Evolutionary conservation across 495 filamentous ascomycete species (phyloP), one percentile per base, ranked within the genome.

Genomic region (Lophiostoma macrostomum): DNA sequence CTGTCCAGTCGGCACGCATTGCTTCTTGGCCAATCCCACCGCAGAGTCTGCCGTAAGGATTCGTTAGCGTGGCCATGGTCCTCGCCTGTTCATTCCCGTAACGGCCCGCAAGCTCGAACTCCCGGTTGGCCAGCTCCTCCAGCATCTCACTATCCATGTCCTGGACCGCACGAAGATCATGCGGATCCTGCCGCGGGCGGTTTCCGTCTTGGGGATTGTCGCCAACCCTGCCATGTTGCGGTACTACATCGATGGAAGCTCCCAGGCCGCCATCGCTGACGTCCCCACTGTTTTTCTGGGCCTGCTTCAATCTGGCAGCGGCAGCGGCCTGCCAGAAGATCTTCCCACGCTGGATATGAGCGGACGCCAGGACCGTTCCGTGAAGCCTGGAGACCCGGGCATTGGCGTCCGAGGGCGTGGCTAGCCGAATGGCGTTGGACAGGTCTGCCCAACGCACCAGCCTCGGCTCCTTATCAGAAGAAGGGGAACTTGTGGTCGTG

Each of bases 31-130:
- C 35, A 38, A 38, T 38, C 35, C 35, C 35, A 8, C 35, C 35
- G 16, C 35, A 38, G 16, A 38, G 35, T 18, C 16, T 38, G 35
- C 35, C 35, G 35, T 38, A 38, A 38, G 35, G 35, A 38, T 38
- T 38, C 35, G 35, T 38, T 38, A 38, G 35, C 16, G 16, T 18
- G 7, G 8, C 35, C 35, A 38, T 38, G 8, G 7, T 38, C 35
- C 35, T 38, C 8, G 35, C 35, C 7, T 38, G 8, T 10, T 38
- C 35, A 18, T 38, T 38, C 7, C 35, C 35, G 16, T 38, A 38
- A 10, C 16, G 7, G 7, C 35, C 35, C 16, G 35, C 35, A 8
- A 38, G 7, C 35, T 38, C 35, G 16, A 38, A 38, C 7, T 38
- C 35, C 35, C 35, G 35, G 16, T 38, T 38, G 7, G 35, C 35